Percentiles rank a stretch among this genome's conserved stretches.
Evolutionary conservation across 2,329 filamentous ascomycete species (phyloP).

Genomic region (Colletotrichum sansevieriae): DNA sequence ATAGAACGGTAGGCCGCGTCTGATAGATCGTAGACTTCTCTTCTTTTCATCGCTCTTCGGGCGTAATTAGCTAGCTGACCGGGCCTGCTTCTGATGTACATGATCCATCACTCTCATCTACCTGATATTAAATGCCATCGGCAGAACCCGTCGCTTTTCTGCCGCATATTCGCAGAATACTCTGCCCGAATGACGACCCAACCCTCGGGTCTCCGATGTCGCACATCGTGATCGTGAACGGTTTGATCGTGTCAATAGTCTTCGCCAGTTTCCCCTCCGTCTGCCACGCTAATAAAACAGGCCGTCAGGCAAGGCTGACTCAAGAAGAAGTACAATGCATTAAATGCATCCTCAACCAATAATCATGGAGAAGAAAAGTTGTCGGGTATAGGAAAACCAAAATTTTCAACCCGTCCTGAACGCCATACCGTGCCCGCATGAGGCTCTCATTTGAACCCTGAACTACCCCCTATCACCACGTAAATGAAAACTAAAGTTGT

Average conservation of each 20-base stretch:
- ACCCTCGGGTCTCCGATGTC: constrained; percentile 4
- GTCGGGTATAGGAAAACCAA: constrained; percentile 52
- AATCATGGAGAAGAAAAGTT: constrained; percentile 49
- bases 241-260: constrained; percentile 13
- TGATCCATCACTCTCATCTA: constrained; percentile 37
- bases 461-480: not conserved
- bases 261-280: constrained; percentile 6
- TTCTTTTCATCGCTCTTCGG: constrained; percentile 34
- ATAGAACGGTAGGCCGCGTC: constrained; percentile 17
- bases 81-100: constrained; percentile 39
- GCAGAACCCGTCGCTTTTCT: constrained; percentile 33
- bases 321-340: constrained; percentile 9
- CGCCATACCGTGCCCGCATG: constrained; percentile 32
- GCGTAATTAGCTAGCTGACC: constrained; percentile 40
- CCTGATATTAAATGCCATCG: constrained; percentile 36
- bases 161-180: not conserved
- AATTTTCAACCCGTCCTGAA: constrained; percentile 32
- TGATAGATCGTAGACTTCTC: constrained; percentile 33
- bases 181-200: constrained; percentile 2
- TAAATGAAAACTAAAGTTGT: constrained; percentile 38
- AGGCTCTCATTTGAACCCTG: constrained; percentile 15
- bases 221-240: constrained; percentile 6
- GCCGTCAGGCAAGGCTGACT: constrained; percentile 19
- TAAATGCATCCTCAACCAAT: constrained; percentile 15
- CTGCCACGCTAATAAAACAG: constrained; percentile 41